phyloP scores from a whole-genome alignment of 768 basidiomycete genomes.

The Hypholoma fasciculare region DNA sequence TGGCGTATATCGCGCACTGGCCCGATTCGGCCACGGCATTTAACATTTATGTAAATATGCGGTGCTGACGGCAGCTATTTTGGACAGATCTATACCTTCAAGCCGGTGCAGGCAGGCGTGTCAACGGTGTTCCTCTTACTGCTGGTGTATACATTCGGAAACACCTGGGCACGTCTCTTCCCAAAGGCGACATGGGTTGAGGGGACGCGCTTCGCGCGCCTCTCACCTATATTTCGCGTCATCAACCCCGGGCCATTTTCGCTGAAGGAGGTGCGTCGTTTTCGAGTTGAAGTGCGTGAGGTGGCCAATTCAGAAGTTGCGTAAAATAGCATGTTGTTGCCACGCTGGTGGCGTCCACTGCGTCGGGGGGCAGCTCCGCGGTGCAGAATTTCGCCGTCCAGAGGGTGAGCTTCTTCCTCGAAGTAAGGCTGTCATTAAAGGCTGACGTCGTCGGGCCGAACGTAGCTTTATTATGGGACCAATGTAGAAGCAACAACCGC shows the following conservation, averaged over 20 bases:
- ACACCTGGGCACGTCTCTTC: conserved; percentile 48
- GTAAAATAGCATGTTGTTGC: conserved; percentile 52
- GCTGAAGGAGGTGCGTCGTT: conserved; percentile 52
- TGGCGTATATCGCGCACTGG: conserved; percentile 2
- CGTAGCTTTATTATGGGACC: conserved; percentile 59
- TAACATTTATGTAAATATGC: neutral
- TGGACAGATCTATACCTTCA: conserved; percentile 57
- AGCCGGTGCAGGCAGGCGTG: conserved; percentile 52
- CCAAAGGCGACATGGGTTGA: conserved; percentile 41
- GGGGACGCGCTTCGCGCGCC: conserved; percentile 40
- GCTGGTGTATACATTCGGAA: conserved; percentile 50
- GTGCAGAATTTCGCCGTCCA: conserved; percentile 66
- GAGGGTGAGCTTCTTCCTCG: conserved; percentile 32
- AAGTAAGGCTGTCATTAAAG: neutral
- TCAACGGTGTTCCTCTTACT: conserved; percentile 60
- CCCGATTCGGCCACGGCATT: neutral
- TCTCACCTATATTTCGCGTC: conserved; percentile 42
- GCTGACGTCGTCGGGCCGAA: neutral
- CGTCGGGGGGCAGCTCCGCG: conserved; percentile 50
- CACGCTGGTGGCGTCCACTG: conserved; percentile 57
- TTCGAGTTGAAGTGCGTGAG: no score
- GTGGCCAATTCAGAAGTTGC: neutral
- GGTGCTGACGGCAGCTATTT: neutral
- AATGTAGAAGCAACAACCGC: conserved; percentile 55
- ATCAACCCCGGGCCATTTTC: conserved; percentile 60